Percentiles rank a stretch among this genome's conserved stretches.
Evolutionary conservation across 768 basidiomycete species (phyloP).

Genomic region (Crepidotus variabilis): DNA sequence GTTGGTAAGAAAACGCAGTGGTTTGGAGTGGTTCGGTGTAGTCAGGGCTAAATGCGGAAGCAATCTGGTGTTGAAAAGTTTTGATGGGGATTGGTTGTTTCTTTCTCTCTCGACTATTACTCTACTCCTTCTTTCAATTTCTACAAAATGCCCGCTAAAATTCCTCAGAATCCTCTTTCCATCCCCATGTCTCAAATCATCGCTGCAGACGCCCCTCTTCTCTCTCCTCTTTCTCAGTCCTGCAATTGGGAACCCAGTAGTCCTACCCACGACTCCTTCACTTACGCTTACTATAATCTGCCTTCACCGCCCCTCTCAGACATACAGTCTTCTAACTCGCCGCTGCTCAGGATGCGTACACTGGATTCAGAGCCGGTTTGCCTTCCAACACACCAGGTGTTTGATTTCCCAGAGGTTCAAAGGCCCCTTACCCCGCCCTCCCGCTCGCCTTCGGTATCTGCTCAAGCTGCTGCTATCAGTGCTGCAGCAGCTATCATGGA

Average conservation of each 20-base stretch:
- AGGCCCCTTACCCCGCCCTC: conserved; percentile 28
- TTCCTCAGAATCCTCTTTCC: conserved; percentile 27
- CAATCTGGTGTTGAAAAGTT: not conserved
- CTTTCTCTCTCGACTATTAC: conserved; percentile 7
- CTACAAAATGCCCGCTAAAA: conserved; percentile 19
- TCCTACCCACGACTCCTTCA: conserved; percentile 30
- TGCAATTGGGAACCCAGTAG: conserved; percentile 47
- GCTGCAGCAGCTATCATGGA: conserved; percentile 17
- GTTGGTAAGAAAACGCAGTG: not conserved
- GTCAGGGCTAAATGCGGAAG: not conserved
- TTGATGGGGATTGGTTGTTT: not conserved
- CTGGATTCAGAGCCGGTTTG: conserved; percentile 50
- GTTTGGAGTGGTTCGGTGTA: not conserved
- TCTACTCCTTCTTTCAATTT: conserved; percentile 15
- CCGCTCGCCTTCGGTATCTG: conserved; percentile 15
- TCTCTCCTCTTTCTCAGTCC: conserved; percentile 46
- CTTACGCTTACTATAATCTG: conserved; percentile 46
- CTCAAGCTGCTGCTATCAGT: not conserved
- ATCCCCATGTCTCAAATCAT: conserved; percentile 57
- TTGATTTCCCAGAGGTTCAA: conserved; percentile 46
- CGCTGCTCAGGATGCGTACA: conserved; percentile 28
- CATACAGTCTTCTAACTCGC: not conserved
- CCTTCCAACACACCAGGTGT: conserved; percentile 69
- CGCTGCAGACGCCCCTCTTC: conserved; percentile 52
- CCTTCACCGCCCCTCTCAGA: conserved; percentile 47